These are phyloP conservation scores for Prunus mume DNA, from an alignment of 306 rosid genomes.

Conservation along the genomic window DNA sequence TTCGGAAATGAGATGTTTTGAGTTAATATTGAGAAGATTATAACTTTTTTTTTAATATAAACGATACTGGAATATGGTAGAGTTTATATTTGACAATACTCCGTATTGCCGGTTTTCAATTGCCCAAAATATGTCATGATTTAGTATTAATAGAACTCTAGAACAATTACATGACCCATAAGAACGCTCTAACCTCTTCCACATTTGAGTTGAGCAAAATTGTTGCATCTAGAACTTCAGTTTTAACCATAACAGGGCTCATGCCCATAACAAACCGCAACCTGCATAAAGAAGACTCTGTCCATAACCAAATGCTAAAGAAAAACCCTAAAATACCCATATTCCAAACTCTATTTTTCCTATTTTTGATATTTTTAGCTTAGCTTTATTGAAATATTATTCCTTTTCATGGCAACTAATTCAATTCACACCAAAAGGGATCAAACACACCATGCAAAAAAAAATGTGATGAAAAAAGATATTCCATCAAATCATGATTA, in stretches of 20 bases:
- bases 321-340: not conserved
- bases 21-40: no score
- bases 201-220: not conserved
- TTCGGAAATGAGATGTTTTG: no score
- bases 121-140: no score
- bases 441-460: not conserved
- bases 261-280: not conserved
- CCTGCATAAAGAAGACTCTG: not conserved
- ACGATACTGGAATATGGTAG: rapidly evolving
- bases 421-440: not conserved
- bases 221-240: not conserved
- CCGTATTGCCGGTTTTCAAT: rapidly evolving
- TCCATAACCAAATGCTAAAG: not conserved
- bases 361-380: no score
- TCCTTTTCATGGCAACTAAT: not conserved
- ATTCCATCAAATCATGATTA: conserved; percentile 13
- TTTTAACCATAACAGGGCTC: not conserved
- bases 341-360: not conserved
- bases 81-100: not conserved
- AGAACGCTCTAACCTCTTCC: not conserved
- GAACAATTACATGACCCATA: not conserved
- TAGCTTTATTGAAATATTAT: not conserved
- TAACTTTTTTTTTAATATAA: no score
- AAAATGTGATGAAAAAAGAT: not conserved
- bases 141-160: no score